Conservation (phyloP, 352 stramenopile genomes). For the Paralagenidium karlingii region DNA sequence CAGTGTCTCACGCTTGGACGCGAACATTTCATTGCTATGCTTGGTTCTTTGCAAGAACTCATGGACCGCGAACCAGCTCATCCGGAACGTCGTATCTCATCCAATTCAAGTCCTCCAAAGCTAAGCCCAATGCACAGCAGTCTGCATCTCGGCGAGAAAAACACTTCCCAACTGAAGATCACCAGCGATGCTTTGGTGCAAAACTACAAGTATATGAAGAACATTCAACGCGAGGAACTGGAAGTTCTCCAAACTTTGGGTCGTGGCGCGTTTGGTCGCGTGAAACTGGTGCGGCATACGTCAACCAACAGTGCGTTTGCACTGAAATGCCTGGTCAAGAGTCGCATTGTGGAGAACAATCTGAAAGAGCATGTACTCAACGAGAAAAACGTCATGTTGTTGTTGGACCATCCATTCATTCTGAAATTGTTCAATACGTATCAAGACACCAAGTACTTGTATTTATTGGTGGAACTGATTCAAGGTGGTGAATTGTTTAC, state of each 20-base stretch:
- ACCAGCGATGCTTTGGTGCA: conserved; percentile 14
- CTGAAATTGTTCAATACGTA: conserved; percentile 83
- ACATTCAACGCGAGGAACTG: conserved; percentile 54
- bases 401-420: conserved; percentile 86
- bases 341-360: conserved; percentile 84
- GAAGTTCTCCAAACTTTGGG: conserved; percentile 68
- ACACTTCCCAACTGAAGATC: conserved; percentile 19
- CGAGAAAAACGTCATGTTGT: conserved; percentile 82
- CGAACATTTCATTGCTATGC: conserved; percentile 70
- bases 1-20: conserved; percentile 50
- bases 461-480: conserved; percentile 88
- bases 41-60: conserved; percentile 61
- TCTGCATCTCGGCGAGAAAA: conserved; percentile 7
- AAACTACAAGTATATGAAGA: conserved; percentile 67
- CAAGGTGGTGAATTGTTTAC: conserved; percentile 89
- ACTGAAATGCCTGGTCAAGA: conserved; percentile 90
- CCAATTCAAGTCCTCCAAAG: too few relatives aligned
- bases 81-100: too few relatives aligned
- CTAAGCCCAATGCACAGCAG: too few relatives aligned
- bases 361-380: conserved; percentile 87
- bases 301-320: conserved; percentile 63
- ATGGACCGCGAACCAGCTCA: conserved; percentile 45
- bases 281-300: conserved; percentile 77
- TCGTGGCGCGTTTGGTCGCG: conserved; percentile 79
- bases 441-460: conserved; percentile 85